Conservation (phyloP, 2,329 filamentous ascomycete genomes). For the Apiospora sp. region DNA sequence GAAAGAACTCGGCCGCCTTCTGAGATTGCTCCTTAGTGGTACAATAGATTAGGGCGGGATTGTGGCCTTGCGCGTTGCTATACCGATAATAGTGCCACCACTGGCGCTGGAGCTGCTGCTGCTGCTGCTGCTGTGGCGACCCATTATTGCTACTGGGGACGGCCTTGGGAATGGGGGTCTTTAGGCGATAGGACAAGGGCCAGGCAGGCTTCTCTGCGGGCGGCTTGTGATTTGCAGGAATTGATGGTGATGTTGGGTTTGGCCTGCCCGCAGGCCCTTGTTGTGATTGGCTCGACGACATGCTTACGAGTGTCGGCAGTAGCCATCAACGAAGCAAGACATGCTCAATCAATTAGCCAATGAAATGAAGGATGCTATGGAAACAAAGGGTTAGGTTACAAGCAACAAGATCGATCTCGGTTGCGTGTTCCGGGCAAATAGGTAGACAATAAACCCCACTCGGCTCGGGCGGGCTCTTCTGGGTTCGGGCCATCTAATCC, state of each 20-base stretch:
- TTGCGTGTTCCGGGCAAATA: background rate
- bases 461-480: background rate
- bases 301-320: background rate
- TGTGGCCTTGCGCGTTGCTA: slow-evolving; percentile 29
- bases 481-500: background rate
- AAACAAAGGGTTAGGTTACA: background rate
- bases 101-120: background rate
- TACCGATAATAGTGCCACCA: slow-evolving; percentile 33
- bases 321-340: background rate
- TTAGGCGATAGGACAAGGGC: slow-evolving; percentile 16
- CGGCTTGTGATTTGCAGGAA: background rate
- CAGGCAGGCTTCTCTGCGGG: background rate
- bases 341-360: background rate
- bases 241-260: background rate
- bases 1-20: slow-evolving; percentile 34
- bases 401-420: background rate
- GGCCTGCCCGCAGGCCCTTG: background rate
- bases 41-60: slow-evolving; percentile 32
- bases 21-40: slow-evolving; percentile 33
- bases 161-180: slow-evolving; percentile 11
- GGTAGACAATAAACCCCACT: background rate
- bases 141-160: background rate
- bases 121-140: background rate
- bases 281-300: background rate
- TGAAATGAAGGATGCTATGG: background rate